A percentile compares a stretch with the other conserved stretches of the same genome.
Conservation (phyloP, 2,329 filamentous ascomycete species). For the Metarhizium guizhouense region DNA sequence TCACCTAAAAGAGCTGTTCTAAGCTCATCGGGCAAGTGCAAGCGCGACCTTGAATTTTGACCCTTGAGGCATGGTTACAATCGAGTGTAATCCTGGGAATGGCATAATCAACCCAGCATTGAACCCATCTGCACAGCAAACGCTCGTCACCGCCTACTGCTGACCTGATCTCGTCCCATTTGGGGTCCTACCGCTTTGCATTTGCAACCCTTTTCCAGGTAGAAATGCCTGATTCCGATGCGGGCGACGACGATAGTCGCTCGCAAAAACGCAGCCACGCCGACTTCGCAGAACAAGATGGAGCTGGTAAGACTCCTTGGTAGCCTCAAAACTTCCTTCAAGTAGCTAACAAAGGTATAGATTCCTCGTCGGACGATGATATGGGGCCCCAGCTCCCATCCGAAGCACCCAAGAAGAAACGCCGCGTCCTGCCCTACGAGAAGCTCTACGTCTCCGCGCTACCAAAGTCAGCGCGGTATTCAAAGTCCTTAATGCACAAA, state of each 20-base stretch:
- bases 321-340: background rate
- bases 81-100: too few relatives aligned
- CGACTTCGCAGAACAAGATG: conserved; percentile 41
- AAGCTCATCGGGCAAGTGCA: conserved; percentile 1
- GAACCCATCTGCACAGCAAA: background rate
- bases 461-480: conserved; percentile 73
- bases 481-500: conserved; percentile 96
- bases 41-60: background rate
- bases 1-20: background rate
- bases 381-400: conserved; percentile 89
- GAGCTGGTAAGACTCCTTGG: conserved; percentile 23
- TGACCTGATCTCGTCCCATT: background rate
- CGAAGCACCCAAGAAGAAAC: conserved; percentile 79
- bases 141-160: background rate
- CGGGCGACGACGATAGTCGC: conserved; percentile 22
- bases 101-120: background rate
- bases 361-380: conserved; percentile 77
- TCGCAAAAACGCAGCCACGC: conserved; percentile 44
- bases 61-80: background rate
- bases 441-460: conserved; percentile 90
- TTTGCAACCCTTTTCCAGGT: background rate
- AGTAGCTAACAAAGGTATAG: conserved; percentile 22
- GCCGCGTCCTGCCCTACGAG: conserved; percentile 83
- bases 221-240: conserved; percentile 1
- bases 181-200: background rate